These are phyloP conservation scores for Scheffersomyces illinoinensis DNA, from an alignment of 1,139 yeast species.

Conservation along the genomic window DNA sequence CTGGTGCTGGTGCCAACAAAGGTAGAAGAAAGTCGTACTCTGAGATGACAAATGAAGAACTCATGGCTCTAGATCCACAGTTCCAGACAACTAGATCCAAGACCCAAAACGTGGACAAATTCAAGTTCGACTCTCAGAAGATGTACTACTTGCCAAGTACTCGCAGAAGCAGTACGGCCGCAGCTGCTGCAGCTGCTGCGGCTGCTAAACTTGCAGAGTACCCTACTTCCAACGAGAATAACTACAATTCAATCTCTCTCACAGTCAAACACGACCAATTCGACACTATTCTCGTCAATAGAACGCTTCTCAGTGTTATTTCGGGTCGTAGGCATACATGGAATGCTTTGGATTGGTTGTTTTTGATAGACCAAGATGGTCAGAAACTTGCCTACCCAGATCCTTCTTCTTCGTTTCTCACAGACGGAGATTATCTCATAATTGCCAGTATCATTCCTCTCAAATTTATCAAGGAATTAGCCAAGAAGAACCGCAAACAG, in stretches of 20 bases:
- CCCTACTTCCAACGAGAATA: slow-evolving; percentile 40
- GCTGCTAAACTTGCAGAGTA: slow-evolving; percentile 13
- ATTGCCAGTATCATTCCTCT: slow-evolving; percentile 41
- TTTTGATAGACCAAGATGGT: slow-evolving; percentile 14
- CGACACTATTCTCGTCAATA: slow-evolving; percentile 17
- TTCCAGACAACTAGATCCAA: slow-evolving; percentile 37
- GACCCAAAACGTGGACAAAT: slow-evolving; percentile 33
- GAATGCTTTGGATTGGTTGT: slow-evolving; percentile 44
- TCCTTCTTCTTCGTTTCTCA: slow-evolving; percentile 21
- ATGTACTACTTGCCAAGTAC: slow-evolving; percentile 33
- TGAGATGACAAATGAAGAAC: slow-evolving; percentile 65
- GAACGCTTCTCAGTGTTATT: slow-evolving; percentile 40
- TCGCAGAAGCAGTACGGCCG: slow-evolving; percentile 13
- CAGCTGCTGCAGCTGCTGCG: slow-evolving; percentile 9
- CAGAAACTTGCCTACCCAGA: background rate
- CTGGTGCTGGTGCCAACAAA: slow-evolving; percentile 2
- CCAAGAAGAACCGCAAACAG: slow-evolving; percentile 7
- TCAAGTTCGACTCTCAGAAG: slow-evolving; percentile 42
- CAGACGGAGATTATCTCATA: slow-evolving; percentile 40
- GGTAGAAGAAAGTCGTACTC: slow-evolving; percentile 55
- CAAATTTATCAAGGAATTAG: slow-evolving; percentile 21
- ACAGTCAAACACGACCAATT: slow-evolving; percentile 39
- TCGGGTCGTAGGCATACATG: slow-evolving; percentile 49
- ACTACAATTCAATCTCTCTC: slow-evolving; percentile 41
- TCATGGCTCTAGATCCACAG: slow-evolving; percentile 61